Percentiles rank a stretch among this genome's conserved stretches.
phyloP scores from a whole-genome alignment of 164 flowering plant genomes.

The Stephania japonica region DNA sequence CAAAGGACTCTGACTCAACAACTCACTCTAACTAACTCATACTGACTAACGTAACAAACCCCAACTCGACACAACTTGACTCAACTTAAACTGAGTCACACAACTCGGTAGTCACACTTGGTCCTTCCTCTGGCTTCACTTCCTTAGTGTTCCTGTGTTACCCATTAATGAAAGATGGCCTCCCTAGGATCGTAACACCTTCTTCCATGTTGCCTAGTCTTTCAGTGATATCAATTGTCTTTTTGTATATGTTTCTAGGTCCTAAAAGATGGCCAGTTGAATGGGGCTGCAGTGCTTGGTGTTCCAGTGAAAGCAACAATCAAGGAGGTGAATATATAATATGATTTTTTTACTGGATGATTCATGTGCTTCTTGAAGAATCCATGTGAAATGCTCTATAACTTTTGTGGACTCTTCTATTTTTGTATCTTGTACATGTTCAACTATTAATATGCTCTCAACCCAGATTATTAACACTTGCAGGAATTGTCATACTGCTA shows the following conservation, averaged over 20 bases:
- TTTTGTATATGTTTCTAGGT: slow-evolving; percentile 42
- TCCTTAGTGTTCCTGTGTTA: no score
- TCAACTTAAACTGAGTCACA: no score
- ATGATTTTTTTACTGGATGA: neutral
- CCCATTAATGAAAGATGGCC: no score
- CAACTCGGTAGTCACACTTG: no score
- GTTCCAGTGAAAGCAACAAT: slow-evolving; percentile 97
- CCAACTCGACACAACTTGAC: no score
- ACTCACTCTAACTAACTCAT: no score
- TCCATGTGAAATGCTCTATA: neutral
- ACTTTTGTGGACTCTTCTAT: neutral
- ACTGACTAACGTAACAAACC: no score
- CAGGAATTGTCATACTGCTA: neutral
- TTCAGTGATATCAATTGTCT: neutral
- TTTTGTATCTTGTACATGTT: no score
- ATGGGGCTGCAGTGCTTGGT: slow-evolving; percentile 98
- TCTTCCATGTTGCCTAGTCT: neutral
- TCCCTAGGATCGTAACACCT: no score
- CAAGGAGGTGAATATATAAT: slow-evolving; percentile 69
- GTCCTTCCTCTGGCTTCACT: no score
- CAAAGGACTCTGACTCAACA: no score
- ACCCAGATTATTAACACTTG: neutral
- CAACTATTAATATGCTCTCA: no score
- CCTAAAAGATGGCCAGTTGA: slow-evolving; percentile 62
- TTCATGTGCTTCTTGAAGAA: neutral